Base-by-base conservation (phyloP, 1,139 yeast species). In the Suhomyces bribrorum region DNA sequence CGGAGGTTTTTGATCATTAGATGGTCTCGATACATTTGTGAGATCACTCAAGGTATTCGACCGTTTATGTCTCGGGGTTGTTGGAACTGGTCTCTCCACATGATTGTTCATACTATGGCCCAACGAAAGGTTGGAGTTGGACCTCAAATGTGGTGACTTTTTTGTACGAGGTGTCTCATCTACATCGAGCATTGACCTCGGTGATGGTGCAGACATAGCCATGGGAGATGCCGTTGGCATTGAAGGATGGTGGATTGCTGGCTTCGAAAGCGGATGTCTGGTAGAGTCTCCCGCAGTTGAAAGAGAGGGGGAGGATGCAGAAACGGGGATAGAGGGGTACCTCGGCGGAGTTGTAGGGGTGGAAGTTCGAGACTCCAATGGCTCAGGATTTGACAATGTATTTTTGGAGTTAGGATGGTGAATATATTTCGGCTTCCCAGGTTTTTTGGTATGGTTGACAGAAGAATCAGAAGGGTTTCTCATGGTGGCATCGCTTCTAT, bases 91-190 rank as follows among this genome's bases (percentile, higher is more conserved):
- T 15, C 36, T 29, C 15, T 29, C 22, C 5, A 15, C 32, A 2
- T 29, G 12, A 11, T 13, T 7, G 5, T 26, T 32, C n/a, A 25
- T 12, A 4, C 12, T 17, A n/a, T 34, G 20, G 3, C 34, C 38
- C 17, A 62, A 42, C 7, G 61, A 50, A 34, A 60, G 62, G 5
- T 66, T 47, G n/a, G 69, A 62, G 37, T 52, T 56, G 12, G 70
- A 61, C 33, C 69, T 50, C 4, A 52, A 23, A 38, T 61, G 66
- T 7, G 68, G 63, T 1, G 66, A 53, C 9, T 24, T 20, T 23
- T 26, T 22, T 3, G 17, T 20, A n/a, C 30, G 29, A 7, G 20
- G 6, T 5, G 31, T 20, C 4, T 20, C 23, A 20, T 8, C 23
- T 3, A 20, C 23, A 27, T 38, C 36, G 16, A 40, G 41, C 36